phyloP scores from a whole-genome alignment of 805 yeast species.

The Kuraishia molischiana region DNA sequence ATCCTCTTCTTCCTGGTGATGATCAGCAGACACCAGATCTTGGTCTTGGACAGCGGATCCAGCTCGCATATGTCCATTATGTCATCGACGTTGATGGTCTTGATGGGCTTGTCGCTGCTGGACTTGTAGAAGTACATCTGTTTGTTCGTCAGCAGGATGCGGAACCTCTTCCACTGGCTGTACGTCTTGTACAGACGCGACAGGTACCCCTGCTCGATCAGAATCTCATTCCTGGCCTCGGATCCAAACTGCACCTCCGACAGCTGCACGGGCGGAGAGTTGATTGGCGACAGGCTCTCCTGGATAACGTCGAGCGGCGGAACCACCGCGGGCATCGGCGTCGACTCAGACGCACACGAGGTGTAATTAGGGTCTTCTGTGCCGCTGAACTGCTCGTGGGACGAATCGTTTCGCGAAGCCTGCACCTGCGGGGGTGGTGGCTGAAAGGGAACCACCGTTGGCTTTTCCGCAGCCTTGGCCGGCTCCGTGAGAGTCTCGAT shows the following conservation, averaged over 20 bases:
- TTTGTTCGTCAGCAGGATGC: constrained; percentile 31
- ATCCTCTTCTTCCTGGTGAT: constrained; percentile 35
- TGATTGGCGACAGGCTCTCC: not conserved
- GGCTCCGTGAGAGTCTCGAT: constrained; percentile 3
- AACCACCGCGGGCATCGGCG: constrained; percentile 1
- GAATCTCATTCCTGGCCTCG: constrained; percentile 19
- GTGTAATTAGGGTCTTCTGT: constrained; percentile 6
- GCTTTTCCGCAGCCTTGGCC: not conserved
- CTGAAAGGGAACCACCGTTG: not conserved
- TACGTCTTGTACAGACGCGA: constrained; percentile 28
- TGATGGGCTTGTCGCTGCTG: constrained; percentile 12
- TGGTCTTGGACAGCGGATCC: constrained; percentile 33
- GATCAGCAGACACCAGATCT: constrained; percentile 33
- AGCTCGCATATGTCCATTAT: constrained; percentile 39
- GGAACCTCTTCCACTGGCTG: constrained; percentile 38
- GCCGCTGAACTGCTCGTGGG: constrained; percentile 7
- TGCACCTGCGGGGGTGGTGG: not conserved
- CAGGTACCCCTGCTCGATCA: constrained; percentile 31
- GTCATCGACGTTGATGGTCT: constrained; percentile 23
- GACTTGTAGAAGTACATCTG: constrained; percentile 30
- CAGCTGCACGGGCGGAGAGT: not conserved
- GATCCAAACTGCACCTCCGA: constrained; percentile 1
- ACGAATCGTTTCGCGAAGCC: constrained; percentile 2
- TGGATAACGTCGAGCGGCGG: constrained; percentile 5
- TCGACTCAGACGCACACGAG: constrained; percentile 6